Conservation (phyloP, 1,139 yeast species). For the Sugiyamaella xylanicola region DNA sequence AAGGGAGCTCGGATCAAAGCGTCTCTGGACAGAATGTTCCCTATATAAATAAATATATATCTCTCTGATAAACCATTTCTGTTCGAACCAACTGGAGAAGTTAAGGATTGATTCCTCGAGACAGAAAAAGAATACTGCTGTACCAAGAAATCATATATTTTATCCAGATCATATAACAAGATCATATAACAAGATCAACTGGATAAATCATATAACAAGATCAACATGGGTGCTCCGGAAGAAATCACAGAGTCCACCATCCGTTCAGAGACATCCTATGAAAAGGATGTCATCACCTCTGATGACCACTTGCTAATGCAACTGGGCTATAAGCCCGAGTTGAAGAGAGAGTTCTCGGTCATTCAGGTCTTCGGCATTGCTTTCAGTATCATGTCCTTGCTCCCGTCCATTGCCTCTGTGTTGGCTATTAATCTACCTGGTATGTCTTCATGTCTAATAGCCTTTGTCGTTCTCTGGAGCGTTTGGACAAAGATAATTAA, state of each 20-base stretch:
- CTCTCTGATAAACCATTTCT: slow-evolving; percentile 41
- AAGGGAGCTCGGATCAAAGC: not conserved
- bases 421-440: slow-evolving; percentile 41
- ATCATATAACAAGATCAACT: no score
- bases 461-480: not conserved
- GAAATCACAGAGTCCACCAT: slow-evolving; percentile 9
- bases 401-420: slow-evolving; percentile 61
- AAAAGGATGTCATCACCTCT: slow-evolving; percentile 25
- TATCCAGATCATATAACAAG: no score
- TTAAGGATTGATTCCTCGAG: no score
- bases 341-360: slow-evolving; percentile 64
- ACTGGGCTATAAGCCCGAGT: slow-evolving; percentile 73
- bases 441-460: not conserved
- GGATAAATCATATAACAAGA: no score
- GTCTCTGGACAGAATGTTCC: not conserved
- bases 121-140: no score
- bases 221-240: slow-evolving; percentile 14
- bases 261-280: slow-evolving; percentile 3
- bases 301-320: slow-evolving; percentile 42
- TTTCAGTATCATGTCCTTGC: slow-evolving; percentile 68
- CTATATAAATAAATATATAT: not conserved
- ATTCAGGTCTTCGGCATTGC: slow-evolving; percentile 59
- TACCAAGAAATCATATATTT: no score
- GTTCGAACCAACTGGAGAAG: no score
- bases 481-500: not conserved